A percentile compares a stretch with the other conserved stretches of the same genome.
phyloP scores from a whole-genome alignment of 805 yeast species.

The Hanseniaspora jakobsenii region DNA sequence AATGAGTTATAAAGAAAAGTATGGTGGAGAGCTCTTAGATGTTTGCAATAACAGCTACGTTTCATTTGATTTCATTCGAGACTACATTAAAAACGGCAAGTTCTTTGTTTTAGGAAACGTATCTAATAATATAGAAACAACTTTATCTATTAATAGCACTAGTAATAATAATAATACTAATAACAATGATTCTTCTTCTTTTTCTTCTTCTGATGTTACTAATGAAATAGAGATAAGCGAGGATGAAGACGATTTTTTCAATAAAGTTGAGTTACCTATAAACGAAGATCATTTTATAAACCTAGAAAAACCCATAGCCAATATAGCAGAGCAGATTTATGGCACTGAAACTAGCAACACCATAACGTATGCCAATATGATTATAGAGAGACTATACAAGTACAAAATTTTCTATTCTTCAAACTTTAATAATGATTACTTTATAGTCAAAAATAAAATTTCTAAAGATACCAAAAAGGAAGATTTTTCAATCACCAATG shows the following conservation, averaged over 20 bases:
- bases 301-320: conserved; percentile 12
- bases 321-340: conserved; percentile 32
- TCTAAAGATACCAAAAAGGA: too few relatives aligned
- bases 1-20: conserved; percentile 71
- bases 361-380: conserved; percentile 18
- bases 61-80: conserved; percentile 19
- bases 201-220: too few relatives aligned
- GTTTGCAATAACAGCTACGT: conserved; percentile 37
- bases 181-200: too few relatives aligned
- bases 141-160: too few relatives aligned
- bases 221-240: conserved; percentile 7
- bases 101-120: conserved; percentile 20
- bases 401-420: conserved; percentile 21
- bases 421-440: conserved; percentile 16
- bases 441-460: conserved; percentile 9
- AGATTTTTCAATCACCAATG: too few relatives aligned
- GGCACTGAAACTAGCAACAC: conserved; percentile 29
- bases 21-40: conserved; percentile 65
- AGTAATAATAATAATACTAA: too few relatives aligned
- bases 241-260: conserved; percentile 12
- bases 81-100: conserved; percentile 22
- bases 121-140: background rate
- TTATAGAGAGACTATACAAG: conserved; percentile 18
- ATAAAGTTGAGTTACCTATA: conserved; percentile 15
- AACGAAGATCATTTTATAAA: conserved; percentile 15